Evolutionary conservation across 306 rosid species (phyloP), one percentile per base, ranked within the genome.

Genomic region (Lupinus albus): DNA sequence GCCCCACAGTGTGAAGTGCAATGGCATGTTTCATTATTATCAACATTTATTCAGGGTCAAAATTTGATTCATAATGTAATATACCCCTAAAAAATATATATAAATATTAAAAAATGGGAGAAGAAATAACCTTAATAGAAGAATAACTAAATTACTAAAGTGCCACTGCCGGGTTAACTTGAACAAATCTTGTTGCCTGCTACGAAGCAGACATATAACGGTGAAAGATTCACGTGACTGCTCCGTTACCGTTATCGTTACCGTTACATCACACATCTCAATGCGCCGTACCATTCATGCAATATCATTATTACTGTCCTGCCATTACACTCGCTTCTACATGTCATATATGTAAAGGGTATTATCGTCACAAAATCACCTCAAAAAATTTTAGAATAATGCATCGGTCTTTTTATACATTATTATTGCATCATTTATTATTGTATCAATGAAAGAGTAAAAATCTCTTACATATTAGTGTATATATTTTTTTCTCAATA

Each of bases 111-210:
- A 25, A 25, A 25, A 25, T 1, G 2, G 4, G 30, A 1, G 30
- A 25, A 25, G 30, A 25, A 25, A 25, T 25, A 25, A 25, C 30
- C 30, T 25, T 25, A 4, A 4, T 25, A 25, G 30, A 2, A 25
- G 30, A 35, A 67, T 51, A 3, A 50, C 49, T 7, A 36, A 35
- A 67, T 51, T 1, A 50, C 49, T 7, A 36, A 50, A 67, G 36
- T 74, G 61, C 82, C 80, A 17, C 13, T 50, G 87, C 86, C 84
- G 87, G 90, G 80, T 81, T 81, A 78, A 80, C 79, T 77, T 67
- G 70, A 84, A 87, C 88, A 85, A 84, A 81, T 73, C 80, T 68
- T 86, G 87, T 79, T 84, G 90, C 96, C 90, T 89, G 87, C 84
- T 86, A 77, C 80, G 82, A 81, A 89, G 92, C 87, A 84, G 84